A percentile compares a stretch with the other conserved stretches of the same genome.
Conservation (phyloP, 495 filamentous ascomycete genomes). For the Daldinia bambusicola region DNA sequence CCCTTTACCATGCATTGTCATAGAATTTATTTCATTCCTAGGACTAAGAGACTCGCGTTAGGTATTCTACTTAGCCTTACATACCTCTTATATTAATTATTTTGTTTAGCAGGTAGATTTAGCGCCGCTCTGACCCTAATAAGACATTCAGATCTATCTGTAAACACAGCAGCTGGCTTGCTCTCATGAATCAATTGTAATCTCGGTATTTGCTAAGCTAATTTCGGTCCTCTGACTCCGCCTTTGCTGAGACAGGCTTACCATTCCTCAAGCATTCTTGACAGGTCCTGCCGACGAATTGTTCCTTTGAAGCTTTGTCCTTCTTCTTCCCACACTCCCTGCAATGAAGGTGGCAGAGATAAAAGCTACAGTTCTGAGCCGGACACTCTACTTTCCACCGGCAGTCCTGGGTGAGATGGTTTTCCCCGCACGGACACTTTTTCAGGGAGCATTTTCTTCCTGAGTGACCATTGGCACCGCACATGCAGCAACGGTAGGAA, state of each 20-base stretch:
- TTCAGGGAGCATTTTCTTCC: constrained; percentile 48
- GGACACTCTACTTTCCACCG: constrained; percentile 53
- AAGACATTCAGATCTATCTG: no score
- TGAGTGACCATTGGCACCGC: constrained; percentile 51
- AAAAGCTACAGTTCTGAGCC: constrained; percentile 45
- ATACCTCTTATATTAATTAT: no score
- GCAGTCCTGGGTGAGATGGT: constrained; percentile 54
- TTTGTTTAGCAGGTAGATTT: no score
- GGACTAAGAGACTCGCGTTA: no score
- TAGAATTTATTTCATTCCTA: no score
- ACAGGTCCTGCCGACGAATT: constrained; percentile 50
- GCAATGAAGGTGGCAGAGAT: constrained; percentile 52
- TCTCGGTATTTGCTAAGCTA: not conserved
- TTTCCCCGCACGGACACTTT: constrained; percentile 49
- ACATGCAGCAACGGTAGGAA: constrained; percentile 54
- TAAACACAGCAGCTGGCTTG: no score
- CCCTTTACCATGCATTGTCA: no score
- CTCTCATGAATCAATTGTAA: no score
- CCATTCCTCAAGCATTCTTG: constrained; percentile 45
- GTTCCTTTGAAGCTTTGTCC: constrained; percentile 39
- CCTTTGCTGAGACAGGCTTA: constrained; percentile 12
- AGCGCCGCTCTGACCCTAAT: no score
- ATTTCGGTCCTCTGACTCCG: not conserved
- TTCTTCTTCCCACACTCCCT: constrained; percentile 49
- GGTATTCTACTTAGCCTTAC: no score